Evolutionary conservation across 495 filamentous ascomycete species (phyloP).

Genomic region (Penicillium mononematosum): DNA sequence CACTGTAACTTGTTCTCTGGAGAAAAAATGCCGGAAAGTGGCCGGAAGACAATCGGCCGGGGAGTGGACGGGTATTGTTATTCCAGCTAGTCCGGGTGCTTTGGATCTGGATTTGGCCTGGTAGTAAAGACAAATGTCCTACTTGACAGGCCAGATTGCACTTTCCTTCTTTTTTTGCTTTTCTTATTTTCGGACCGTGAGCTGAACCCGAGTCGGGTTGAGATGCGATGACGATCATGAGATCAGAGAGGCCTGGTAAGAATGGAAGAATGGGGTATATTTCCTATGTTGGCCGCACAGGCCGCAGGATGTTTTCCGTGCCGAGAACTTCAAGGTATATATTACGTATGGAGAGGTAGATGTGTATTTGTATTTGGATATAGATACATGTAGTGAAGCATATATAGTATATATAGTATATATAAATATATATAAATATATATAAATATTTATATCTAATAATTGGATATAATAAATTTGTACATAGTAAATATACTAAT

Average conservation of each 20-base stretch:
- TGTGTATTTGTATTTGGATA: too few species aligned
- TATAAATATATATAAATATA: too few species aligned
- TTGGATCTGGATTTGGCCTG: constrained; percentile 14
- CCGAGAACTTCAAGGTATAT: neutral
- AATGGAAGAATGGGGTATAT: neutral
- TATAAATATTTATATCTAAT: neutral
- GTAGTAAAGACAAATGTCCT: constrained; percentile 7
- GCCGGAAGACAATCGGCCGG: constrained; percentile 12
- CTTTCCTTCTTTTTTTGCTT: neutral
- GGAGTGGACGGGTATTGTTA: constrained; percentile 15
- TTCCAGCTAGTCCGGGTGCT: constrained; percentile 13
- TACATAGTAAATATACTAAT: neutral
- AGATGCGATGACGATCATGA: constrained; percentile 21
- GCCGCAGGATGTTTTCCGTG: neutral
- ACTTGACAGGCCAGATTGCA: constrained; percentile 3
- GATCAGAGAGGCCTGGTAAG: constrained; percentile 6
- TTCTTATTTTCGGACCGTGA: constrained; percentile 13
- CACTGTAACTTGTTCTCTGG: neutral
- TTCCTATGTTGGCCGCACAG: constrained; percentile 12
- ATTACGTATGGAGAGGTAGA: neutral
- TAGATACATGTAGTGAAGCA: too few species aligned
- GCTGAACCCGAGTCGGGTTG: constrained; percentile 10
- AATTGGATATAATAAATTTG: neutral
- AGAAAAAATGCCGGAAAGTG: constrained; percentile 10
- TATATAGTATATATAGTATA: neutral